A percentile compares a stretch with the other conserved stretches of the same genome.
These are phyloP conservation scores for Tolypocladium nubicola DNA, from an alignment of 2,329 filamentous ascomycete species.

Conservation along the genomic window DNA sequence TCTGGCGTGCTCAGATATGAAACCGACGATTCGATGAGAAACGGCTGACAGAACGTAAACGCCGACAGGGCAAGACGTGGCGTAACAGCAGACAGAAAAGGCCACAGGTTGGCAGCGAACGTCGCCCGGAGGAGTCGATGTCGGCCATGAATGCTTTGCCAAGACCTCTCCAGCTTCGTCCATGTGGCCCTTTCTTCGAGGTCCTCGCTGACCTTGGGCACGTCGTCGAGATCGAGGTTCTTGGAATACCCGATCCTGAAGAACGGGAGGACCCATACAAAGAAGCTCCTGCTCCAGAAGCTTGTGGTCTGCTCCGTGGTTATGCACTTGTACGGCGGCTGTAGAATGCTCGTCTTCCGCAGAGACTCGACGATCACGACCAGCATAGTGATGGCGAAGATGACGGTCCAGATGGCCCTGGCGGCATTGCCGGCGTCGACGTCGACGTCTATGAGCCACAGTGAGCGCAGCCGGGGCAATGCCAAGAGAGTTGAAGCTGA, in stretches of 20 bases:
- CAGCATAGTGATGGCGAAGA: background rate
- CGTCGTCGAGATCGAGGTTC: background rate
- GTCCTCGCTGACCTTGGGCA: background rate
- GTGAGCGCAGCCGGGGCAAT: background rate
- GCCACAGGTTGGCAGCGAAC: background rate
- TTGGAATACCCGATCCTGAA: background rate
- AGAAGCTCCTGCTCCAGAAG: slow-evolving; percentile 1
- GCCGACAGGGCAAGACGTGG: background rate
- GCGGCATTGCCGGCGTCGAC: background rate
- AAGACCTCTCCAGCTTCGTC: background rate
- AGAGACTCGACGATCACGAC: background rate
- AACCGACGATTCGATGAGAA: background rate
- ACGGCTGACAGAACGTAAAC: slow-evolving; percentile 1
- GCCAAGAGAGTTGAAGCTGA: background rate
- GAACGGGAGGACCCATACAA: background rate
- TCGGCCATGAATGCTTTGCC: background rate
- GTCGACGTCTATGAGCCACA: background rate
- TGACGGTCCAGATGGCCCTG: background rate
- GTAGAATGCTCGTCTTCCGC: background rate
- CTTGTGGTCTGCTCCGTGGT: background rate
- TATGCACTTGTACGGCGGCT: background rate
- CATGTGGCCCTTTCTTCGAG: background rate
- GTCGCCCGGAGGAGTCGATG: slow-evolving; percentile 1
- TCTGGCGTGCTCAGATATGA: background rate
- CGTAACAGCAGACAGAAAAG: background rate